Conservation (phyloP, 177 flowering plant species). For the Telopea speciosissima region DNA sequence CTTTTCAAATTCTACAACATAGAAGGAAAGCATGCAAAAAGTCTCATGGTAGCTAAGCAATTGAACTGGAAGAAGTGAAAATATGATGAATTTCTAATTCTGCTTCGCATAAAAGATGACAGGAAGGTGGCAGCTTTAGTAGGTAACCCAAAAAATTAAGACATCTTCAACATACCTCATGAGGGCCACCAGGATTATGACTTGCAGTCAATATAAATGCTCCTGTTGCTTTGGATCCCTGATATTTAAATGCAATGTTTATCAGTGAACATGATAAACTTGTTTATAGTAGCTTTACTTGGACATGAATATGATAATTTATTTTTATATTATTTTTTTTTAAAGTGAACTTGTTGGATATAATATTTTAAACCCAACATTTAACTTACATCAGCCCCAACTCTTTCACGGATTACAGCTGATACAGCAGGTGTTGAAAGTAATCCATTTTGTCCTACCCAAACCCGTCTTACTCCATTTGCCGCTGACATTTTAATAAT, state of each 20-base stretch:
- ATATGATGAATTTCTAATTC: not conserved
- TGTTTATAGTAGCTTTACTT: not conserved
- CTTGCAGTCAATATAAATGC: conserved; percentile 96
- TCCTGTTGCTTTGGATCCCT: conserved; percentile 92
- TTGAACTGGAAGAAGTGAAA: not conserved
- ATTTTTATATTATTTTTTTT: too few relatives aligned
- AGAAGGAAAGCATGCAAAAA: not conserved
- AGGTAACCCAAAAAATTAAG: not conserved
- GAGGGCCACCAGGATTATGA: conserved; percentile 98
- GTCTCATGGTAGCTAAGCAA: not conserved
- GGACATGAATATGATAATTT: not conserved
- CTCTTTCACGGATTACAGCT: conserved; percentile 90
- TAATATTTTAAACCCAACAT: conserved; percentile 7
- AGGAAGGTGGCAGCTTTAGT: not conserved
- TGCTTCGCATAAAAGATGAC: too few relatives aligned
- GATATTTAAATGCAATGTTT: conserved; percentile 11
- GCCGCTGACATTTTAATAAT: conserved; percentile 95
- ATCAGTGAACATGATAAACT: not conserved
- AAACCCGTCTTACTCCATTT: conserved; percentile 89
- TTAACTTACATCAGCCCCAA: conserved; percentile 72
- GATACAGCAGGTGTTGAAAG: conserved; percentile 99
- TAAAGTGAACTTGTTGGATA: not conserved
- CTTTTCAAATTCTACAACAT: too few relatives aligned
- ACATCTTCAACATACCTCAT: conserved; percentile 48
- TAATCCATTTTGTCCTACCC: conserved; percentile 92